Conservation (phyloP, 1,284 basidiomycete genomes). For the Microbotryum intermedium region DNA sequence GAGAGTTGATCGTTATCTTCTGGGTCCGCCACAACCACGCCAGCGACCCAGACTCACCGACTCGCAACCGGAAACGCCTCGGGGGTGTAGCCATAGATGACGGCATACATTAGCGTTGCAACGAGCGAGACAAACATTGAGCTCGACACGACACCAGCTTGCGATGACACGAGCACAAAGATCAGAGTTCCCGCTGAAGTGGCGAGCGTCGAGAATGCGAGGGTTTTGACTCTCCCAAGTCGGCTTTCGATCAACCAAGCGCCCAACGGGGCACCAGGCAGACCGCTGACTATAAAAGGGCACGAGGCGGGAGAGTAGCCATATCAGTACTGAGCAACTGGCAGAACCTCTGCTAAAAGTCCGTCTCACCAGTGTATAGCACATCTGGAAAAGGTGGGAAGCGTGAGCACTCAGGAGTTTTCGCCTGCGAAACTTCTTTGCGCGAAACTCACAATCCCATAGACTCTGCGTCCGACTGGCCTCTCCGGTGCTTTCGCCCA, state of each 20-base stretch:
- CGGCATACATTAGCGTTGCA: slow-evolving; percentile 74
- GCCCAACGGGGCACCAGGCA: slow-evolving; percentile 54
- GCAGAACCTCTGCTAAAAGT: not conserved
- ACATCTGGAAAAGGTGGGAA: slow-evolving; percentile 9
- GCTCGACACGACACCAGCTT: slow-evolving; percentile 60
- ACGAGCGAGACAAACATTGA: slow-evolving; percentile 72
- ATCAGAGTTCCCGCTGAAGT: slow-evolving; percentile 68
- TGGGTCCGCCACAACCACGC: not conserved
- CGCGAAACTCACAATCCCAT: slow-evolving; percentile 55
- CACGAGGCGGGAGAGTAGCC: not conserved
- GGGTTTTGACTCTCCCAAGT: slow-evolving; percentile 64
- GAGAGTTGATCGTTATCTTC: not conserved
- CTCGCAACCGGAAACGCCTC: slow-evolving; percentile 18
- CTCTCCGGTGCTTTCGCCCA: slow-evolving; percentile 25
- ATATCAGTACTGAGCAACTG: too few relatives aligned
- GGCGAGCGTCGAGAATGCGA: slow-evolving; percentile 70
- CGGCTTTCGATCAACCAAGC: slow-evolving; percentile 76
- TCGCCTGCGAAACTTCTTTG: slow-evolving; percentile 77
- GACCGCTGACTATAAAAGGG: not conserved
- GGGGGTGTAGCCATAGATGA: slow-evolving; percentile 33
- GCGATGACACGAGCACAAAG: slow-evolving; percentile 57
- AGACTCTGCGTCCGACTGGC: slow-evolving; percentile 25
- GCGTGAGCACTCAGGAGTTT: slow-evolving; percentile 41
- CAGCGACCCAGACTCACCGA: slow-evolving; percentile 1
- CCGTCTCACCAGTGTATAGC: slow-evolving; percentile 9